Evolutionary conservation across 345 rosid genomes (phyloP), one percentile per base, ranked within the genome.

Genomic region (Arabis hirsuta): DNA sequence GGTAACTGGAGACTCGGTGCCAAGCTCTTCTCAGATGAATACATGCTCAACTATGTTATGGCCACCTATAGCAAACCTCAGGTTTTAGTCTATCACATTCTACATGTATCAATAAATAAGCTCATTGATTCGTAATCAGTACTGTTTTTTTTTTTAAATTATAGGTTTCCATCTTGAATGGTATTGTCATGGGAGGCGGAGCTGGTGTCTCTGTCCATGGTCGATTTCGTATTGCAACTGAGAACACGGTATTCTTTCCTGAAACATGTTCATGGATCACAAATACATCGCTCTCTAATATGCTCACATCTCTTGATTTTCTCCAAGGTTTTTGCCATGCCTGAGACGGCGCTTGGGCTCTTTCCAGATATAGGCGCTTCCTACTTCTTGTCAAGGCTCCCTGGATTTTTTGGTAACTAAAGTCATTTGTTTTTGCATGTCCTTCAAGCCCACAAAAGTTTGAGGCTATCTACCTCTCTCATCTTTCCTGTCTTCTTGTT

Each of bases 141-240:
- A 12, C 27, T 44, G 27, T 53, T 41, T 55, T 22, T 22, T 22
- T 22, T 22, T 1, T 22, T 7, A 52, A 14, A 52, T 55, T 72
- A 58, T 71, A 92, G 92, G 88, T 92, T 57, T 90, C 95, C 0
- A 74, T 92, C 65, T 84, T 88, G 48, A 77, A 87, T 79, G 98
- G 98, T 71, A 87, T 92, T 61, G 89, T 84, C 76, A 88, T 90
- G 95, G 96, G 98, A 72, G 96, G 90, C 24, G 98, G 96, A 31
- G 86, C 82, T 78, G 96, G 96, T 75, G 81, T 73, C 74, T 87
- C 96, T 8, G 14, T 88, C 7, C 92, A 90, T 67, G 96, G 96
- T 67, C 79, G 84, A 74, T 88, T 92, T 73, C 90, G 91, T 9
- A 77, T 87, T 58, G 96, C 86, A 56, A 90, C 95, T 62, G 96